A percentile compares a stretch with the other conserved stretches of the same genome.
Conservation (phyloP, 2,329 filamentous ascomycete species). For the Diaporthe longicolla region DNA sequence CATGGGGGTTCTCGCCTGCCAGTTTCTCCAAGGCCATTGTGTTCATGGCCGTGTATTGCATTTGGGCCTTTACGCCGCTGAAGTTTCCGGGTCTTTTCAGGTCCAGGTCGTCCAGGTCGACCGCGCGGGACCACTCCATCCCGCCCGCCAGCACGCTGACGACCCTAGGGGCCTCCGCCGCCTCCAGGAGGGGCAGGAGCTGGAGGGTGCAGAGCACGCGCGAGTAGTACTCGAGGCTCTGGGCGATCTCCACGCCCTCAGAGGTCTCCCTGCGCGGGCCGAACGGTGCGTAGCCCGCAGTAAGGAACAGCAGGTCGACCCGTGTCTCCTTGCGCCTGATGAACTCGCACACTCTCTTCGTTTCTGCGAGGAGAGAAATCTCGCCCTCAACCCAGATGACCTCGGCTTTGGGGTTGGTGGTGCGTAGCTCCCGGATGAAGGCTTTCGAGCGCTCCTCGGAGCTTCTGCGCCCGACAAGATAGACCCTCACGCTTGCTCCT, state of each 20-base stretch:
- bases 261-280: conserved; percentile 53
- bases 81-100: conserved; percentile 53
- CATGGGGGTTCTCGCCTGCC: conserved; percentile 49
- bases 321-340: conserved; percentile 55
- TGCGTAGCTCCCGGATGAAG: conserved; percentile 55
- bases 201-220: conserved; percentile 57
- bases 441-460: conserved; percentile 49
- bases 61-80: conserved; percentile 48
- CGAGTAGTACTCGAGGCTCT: conserved; percentile 59
- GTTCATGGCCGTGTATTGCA: conserved; percentile 51
- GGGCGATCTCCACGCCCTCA: conserved; percentile 59
- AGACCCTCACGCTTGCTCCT: conserved; percentile 54
- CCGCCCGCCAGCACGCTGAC: conserved; percentile 54
- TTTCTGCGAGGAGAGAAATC: conserved; percentile 58
- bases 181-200: conserved; percentile 57
- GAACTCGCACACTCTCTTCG: conserved; percentile 54
- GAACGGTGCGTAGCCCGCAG: conserved; percentile 60
- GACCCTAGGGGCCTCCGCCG: conserved; percentile 50
- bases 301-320: conserved; percentile 61
- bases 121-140: conserved; percentile 45
- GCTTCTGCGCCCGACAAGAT: conserved; percentile 59
- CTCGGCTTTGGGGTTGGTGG: conserved; percentile 56
- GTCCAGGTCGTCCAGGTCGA: conserved; percentile 54
- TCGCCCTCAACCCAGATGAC: conserved; percentile 58
- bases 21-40: conserved; percentile 52